A percentile compares a stretch with the other conserved stretches of the same genome.
phyloP scores from a whole-genome alignment of 2,329 filamentous ascomycete species.

The Trichothecium roseum region DNA sequence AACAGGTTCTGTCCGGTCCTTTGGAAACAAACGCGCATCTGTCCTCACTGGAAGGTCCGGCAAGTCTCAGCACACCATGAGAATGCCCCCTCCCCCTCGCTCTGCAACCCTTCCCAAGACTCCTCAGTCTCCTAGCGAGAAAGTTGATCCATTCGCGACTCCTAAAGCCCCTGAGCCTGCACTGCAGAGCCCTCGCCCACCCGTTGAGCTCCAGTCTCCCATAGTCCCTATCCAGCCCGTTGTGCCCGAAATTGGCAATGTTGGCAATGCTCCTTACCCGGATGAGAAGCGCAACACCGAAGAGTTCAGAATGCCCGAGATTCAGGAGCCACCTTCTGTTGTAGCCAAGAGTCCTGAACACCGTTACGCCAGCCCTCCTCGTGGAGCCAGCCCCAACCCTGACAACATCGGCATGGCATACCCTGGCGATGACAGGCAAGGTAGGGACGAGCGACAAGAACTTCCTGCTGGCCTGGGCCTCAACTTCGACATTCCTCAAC shows the following conservation, averaged over 20 bases:
- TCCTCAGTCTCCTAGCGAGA: constrained; percentile 21
- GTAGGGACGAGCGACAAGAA: no score
- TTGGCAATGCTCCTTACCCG: constrained; percentile 15
- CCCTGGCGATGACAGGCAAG: constrained; percentile 10
- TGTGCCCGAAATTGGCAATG: constrained; percentile 27
- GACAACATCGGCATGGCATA: constrained; percentile 10
- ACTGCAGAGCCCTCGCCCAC: constrained; percentile 8
- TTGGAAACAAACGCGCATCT: constrained; percentile 24
- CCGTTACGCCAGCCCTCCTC: constrained; percentile 12
- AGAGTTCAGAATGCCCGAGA: constrained; percentile 15
- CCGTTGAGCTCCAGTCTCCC: constrained; percentile 13
- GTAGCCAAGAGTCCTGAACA: constrained; percentile 16
- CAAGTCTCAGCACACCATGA: constrained; percentile 12
- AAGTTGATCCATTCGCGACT: constrained; percentile 23
- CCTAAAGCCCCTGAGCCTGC: constrained; percentile 20
- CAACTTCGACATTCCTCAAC: constrained; percentile 24
- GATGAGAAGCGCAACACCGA: constrained; percentile 10
- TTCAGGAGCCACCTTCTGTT: constrained; percentile 18
- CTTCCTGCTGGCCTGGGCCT: constrained; percentile 20
- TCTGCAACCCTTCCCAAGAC: constrained; percentile 35
- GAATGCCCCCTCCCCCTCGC: constrained; percentile 16
- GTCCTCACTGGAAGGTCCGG: constrained; percentile 13
- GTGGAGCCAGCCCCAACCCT: constrained; percentile 4
- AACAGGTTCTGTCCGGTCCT: constrained; percentile 43
- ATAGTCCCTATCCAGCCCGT: constrained; percentile 21